Evolutionary conservation across 2,329 filamentous ascomycete genomes (phyloP).

Genomic region (Immersiporthe knoxdaviesiana): DNA sequence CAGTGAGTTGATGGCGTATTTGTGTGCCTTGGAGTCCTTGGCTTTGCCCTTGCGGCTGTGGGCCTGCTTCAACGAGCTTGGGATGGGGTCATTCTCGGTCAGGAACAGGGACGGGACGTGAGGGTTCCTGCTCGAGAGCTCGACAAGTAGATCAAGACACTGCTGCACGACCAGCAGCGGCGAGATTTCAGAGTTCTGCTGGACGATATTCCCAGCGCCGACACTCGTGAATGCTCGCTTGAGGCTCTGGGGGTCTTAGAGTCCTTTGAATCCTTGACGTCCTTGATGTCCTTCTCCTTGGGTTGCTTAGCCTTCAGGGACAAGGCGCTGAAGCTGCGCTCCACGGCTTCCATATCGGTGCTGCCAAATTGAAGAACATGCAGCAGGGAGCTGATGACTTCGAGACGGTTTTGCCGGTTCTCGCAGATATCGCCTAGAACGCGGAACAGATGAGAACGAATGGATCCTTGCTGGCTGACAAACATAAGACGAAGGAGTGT

Average conservation of each 20-base stretch:
- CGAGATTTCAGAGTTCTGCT: slow-evolving; percentile 82
- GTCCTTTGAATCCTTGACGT: slow-evolving; percentile 68
- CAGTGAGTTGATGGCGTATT: slow-evolving; percentile 90
- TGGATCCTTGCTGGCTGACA: slow-evolving; percentile 86
- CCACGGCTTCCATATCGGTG: slow-evolving; percentile 87
- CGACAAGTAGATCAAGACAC: slow-evolving; percentile 82
- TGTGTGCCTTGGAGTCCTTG: slow-evolving; percentile 81
- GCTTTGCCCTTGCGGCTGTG: slow-evolving; percentile 82
- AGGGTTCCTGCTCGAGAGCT: slow-evolving; percentile 80
- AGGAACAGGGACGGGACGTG: slow-evolving; percentile 92
- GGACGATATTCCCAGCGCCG: slow-evolving; percentile 47
- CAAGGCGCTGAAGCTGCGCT: slow-evolving; percentile 91
- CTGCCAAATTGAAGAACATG: slow-evolving; percentile 96
- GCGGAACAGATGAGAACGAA: slow-evolving; percentile 80
- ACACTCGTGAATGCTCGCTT: slow-evolving; percentile 74
- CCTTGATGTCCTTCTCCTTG: slow-evolving; percentile 68
- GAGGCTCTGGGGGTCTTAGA: slow-evolving; percentile 67
- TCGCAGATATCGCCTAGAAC: slow-evolving; percentile 92
- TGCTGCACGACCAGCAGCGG: slow-evolving; percentile 96
- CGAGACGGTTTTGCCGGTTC: slow-evolving; percentile 92
- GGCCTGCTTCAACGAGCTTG: slow-evolving; percentile 75
- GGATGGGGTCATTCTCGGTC: slow-evolving; percentile 83
- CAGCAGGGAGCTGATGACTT: slow-evolving; percentile 89
- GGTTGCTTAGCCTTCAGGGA: slow-evolving; percentile 88
- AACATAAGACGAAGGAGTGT: slow-evolving; percentile 99